phyloP scores from a whole-genome alignment of 139 green algal species.

The Volvox africanus region DNA sequence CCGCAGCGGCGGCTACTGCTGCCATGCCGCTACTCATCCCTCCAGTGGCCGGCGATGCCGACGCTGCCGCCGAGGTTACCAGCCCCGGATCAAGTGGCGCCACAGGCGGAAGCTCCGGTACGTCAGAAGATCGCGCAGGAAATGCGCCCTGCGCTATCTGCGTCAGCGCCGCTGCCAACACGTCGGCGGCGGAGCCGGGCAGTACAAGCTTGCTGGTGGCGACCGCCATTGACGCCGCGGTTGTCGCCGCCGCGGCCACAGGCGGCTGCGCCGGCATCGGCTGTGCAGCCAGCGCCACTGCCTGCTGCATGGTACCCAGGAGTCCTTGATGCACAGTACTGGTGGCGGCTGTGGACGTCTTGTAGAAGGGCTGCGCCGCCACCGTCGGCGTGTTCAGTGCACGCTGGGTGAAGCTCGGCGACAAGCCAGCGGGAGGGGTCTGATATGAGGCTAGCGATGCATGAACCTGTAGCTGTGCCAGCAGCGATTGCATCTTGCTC shows the following conservation, averaged over 20 bases:
- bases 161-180: constrained; percentile 4
- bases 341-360: neutral
- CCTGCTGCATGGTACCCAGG: neutral
- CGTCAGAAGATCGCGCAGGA: neutral
- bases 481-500: neutral
- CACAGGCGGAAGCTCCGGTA: constrained; percentile 15
- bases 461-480: constrained; percentile 37
- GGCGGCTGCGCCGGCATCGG: neutral
- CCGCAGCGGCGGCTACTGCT: neutral
- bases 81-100: neutral
- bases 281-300: neutral
- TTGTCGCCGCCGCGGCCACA: neutral
- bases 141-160: neutral
- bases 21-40: neutral
- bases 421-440: neutral
- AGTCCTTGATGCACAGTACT: constrained; percentile 13
- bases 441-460: neutral
- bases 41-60: neutral
- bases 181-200: neutral
- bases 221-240: neutral
- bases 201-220: neutral
- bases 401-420: constrained; percentile 13
- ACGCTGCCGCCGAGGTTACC: neutral
- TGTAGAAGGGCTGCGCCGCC: constrained; percentile 15
- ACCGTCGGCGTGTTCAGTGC: neutral